Conservation (phyloP, 2,329 filamentous ascomycete species). For the Apiospora hydei region DNA sequence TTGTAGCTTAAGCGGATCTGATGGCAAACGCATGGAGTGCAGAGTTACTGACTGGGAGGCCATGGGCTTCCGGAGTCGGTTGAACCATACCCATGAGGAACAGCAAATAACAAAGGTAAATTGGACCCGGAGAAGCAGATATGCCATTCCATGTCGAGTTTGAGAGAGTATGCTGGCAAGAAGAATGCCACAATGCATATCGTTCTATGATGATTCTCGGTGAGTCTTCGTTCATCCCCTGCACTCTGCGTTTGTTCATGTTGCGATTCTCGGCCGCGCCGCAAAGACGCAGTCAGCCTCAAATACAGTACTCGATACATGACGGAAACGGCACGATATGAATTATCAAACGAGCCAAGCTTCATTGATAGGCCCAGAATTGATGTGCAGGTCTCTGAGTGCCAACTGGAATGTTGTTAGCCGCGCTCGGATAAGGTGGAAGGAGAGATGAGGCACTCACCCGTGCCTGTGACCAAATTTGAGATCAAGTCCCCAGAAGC, state of each 20-base stretch:
- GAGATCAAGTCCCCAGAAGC: not conserved
- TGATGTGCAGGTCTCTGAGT: not conserved
- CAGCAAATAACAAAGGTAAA: not conserved
- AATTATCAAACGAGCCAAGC: not conserved
- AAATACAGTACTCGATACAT: not conserved
- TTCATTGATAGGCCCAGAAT: not conserved
- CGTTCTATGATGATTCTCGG: no score
- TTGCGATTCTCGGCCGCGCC: no score
- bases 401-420: not conserved
- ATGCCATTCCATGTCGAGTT: no score
- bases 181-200: no score
- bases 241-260: no score
- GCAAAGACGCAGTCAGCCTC: no score
- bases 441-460: not conserved
- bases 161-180: no score
- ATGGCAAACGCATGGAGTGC: not conserved
- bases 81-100: not conserved
- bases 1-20: not conserved
- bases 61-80: not conserved
- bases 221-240: no score
- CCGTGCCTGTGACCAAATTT: not conserved
- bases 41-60: not conserved
- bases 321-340: not conserved
- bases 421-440: not conserved
- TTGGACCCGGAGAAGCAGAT: no score